Evolutionary conservation across 768 basidiomycete species (phyloP), one percentile per base, ranked within the genome.

Genomic region (Udeniomyces megalosporus): DNA sequence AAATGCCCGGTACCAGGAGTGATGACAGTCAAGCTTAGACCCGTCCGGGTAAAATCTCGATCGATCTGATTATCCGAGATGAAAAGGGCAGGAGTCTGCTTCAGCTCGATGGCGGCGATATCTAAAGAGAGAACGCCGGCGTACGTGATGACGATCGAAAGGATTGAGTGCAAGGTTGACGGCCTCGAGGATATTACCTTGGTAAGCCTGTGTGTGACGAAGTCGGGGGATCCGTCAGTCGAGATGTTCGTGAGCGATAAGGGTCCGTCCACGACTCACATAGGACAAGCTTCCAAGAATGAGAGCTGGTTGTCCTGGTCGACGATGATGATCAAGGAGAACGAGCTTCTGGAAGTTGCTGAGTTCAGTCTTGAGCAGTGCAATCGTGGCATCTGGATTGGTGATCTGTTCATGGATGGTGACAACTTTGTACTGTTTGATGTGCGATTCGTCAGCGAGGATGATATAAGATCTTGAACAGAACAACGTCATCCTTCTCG

Each of bases 1-100:
- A 90, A 97, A 72, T 88, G 88, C 2, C 89, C 89, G 3, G 91
- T 88, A 0, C 93, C 95, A 0, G 95, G 92, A 1, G 90, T 92
- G 66, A 97, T 82, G 47, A 97, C 71, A 49, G 91, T 80, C 3
- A 85, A 87, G 15, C 83, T 82, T 0, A 84, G 75, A 24, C 93
- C 93, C 0, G 92, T 97, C 15, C 90, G 78, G 2, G 85, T 87
- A 10, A 97, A 76, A 34, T 93, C 95, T 22, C 95, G 84, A 72
- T 97, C 95, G 67, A 97, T 83, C 50, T 28, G 31, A 52, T 17
- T 17, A 5, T 5, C n/a, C 26, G 24, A n/a, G 8, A 29, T 50
- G 22, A 8, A 7, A 52, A 52, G 24, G 28, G n/a, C 8, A 5
- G 31, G 50, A 22, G 7, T 5, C 48, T 12, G 50, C n/a, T 52